Evolutionary conservation across 2,329 filamentous ascomycete species (phyloP).

Genomic region (Microdochium trichocladiopsis): DNA sequence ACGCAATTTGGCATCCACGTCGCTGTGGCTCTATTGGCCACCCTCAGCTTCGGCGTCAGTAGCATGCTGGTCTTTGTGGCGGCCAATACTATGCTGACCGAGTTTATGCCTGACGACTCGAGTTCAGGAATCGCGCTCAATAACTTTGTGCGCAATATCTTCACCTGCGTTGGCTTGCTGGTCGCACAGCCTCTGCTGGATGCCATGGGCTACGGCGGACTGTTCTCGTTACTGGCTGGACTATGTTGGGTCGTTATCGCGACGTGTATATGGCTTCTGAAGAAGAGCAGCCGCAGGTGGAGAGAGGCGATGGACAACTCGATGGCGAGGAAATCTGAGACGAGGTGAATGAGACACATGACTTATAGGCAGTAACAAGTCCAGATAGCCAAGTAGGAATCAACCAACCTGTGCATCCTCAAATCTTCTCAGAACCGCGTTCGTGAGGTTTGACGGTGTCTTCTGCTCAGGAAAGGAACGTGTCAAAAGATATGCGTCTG

Average conservation of each 20-base stretch:
- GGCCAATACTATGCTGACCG: slow-evolving; percentile 76
- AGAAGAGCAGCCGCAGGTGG: slow-evolving; percentile 55
- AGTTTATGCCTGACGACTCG: slow-evolving; percentile 68
- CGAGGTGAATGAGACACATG: no score
- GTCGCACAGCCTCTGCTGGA: slow-evolving; percentile 64
- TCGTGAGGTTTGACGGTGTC: no score
- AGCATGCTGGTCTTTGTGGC: slow-evolving; percentile 73
- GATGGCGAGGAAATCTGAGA: no score
- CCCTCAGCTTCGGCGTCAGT: slow-evolving; percentile 69
- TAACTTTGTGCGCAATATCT: slow-evolving; percentile 75
- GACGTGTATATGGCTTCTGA: slow-evolving; percentile 52
- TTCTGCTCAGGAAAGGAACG: no score
- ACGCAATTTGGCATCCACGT: slow-evolving; percentile 58
- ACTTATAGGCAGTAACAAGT: no score
- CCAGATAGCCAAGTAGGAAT: no score
- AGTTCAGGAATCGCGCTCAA: slow-evolving; percentile 72
- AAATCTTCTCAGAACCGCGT: no score
- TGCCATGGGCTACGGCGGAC: slow-evolving; percentile 68
- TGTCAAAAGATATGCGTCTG: no score
- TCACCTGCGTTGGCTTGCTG: slow-evolving; percentile 48
- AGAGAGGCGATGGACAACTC: slow-evolving; percentile 55
- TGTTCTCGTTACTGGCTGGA: slow-evolving; percentile 55
- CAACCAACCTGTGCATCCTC: no score
- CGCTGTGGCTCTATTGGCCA: slow-evolving; percentile 55
- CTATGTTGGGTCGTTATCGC: slow-evolving; percentile 51